Conservation (phyloP, 78 protist genomes). For the Dictyostelium firmibasis region DNA sequence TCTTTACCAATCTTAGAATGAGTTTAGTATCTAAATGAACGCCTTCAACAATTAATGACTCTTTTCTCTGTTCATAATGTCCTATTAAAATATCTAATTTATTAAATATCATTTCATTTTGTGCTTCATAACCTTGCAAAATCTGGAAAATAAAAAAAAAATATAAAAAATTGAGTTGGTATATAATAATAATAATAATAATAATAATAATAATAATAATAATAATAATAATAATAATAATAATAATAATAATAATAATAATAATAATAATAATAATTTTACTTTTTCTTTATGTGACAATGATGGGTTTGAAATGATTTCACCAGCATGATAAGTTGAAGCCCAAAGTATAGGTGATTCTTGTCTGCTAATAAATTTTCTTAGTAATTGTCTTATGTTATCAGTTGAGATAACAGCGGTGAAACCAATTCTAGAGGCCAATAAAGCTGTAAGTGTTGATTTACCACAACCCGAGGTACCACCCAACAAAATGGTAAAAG, state of each 20-base stretch:
- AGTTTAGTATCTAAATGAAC: constrained; percentile 62
- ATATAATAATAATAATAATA: too few species aligned
- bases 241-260: not conserved
- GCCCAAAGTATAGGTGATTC: constrained; percentile 77
- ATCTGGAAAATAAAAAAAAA: constrained; percentile 20
- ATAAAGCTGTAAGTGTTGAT: constrained; percentile 78
- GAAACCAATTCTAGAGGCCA: constrained; percentile 83
- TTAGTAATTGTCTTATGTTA: constrained; percentile 77
- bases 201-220: not conserved
- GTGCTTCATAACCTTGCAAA: constrained; percentile 80
- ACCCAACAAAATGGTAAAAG: constrained; percentile 73
- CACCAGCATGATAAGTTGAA: constrained; percentile 80
- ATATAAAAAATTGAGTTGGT: too few species aligned
- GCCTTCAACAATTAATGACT: constrained; percentile 70
- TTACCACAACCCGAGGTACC: constrained; percentile 90
- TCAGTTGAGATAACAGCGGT: constrained; percentile 86
- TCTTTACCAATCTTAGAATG: constrained; percentile 55
- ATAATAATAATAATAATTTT: not conserved
- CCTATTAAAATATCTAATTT: constrained; percentile 63
- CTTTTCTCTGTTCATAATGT: constrained; percentile 71
- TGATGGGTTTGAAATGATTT: constrained; percentile 62
- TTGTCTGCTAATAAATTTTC: constrained; percentile 42
- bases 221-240: not conserved
- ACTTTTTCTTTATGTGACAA: constrained; percentile 67
- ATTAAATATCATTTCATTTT: constrained; percentile 73